Evolutionary conservation across 331 rosid species (phyloP).

Genomic region (Telfairia occidentalis): DNA sequence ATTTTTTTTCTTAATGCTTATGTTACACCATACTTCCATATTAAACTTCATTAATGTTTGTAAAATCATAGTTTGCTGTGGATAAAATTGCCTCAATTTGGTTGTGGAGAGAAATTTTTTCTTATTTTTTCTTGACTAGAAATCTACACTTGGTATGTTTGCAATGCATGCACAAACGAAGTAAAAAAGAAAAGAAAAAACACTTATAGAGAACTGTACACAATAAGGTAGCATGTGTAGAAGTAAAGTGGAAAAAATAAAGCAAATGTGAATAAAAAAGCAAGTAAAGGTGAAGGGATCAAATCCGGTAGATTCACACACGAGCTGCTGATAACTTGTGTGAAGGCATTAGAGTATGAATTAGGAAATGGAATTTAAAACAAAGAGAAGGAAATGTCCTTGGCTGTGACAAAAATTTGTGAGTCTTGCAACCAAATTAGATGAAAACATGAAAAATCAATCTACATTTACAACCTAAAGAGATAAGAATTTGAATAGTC

Average conservation of each 20-base stretch:
- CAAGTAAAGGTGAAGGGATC: background rate
- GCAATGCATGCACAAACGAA: background rate
- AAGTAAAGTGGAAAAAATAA: background rate
- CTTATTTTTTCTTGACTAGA: background rate
- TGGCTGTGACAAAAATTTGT: background rate
- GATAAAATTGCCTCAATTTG: background rate
- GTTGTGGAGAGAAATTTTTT: background rate
- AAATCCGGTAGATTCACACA: background rate
- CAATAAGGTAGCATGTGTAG: background rate
- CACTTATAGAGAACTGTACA: background rate
- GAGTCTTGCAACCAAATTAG: background rate
- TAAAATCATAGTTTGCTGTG: conserved; percentile 1
- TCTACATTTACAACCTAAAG: background rate
- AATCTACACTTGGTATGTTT: background rate
- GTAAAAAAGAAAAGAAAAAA: background rate
- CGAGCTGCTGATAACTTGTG: background rate
- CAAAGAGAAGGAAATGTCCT: background rate
- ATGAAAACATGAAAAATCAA: background rate
- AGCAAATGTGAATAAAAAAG: background rate
- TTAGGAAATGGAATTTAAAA: background rate
- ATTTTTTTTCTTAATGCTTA: background rate
- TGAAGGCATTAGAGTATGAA: background rate
- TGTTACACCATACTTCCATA: background rate
- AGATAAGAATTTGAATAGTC: background rate
- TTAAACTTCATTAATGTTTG: background rate